phyloP scores from a whole-genome alignment of 2,329 filamentous ascomycete genomes.

The Cytospora piceicola region DNA sequence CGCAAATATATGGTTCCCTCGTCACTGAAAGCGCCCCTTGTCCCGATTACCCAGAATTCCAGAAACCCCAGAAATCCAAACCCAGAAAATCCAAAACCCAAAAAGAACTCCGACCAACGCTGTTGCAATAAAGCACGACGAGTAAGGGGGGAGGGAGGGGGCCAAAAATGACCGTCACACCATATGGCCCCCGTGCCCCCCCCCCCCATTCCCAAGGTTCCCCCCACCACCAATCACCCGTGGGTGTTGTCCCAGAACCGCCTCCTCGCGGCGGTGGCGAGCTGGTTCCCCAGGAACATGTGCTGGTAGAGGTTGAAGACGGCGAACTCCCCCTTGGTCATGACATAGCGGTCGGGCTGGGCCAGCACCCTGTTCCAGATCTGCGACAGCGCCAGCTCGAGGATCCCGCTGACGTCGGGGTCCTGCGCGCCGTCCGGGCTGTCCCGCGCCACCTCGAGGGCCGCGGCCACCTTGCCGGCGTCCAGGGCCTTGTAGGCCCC shows the following conservation, averaged over 20 bases:
- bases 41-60: too few species aligned
- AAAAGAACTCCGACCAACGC: too few species aligned
- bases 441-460: conserved; percentile 77
- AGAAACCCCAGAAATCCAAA: too few species aligned
- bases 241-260: conserved; percentile 57
- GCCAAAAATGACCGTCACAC: too few species aligned
- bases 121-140: too few species aligned
- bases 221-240: conserved; percentile 36
- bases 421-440: conserved; percentile 69
- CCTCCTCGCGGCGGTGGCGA: conserved; percentile 52
- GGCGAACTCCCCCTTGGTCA: conserved; percentile 77
- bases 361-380: conserved; percentile 71
- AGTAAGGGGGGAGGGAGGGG: too few species aligned
- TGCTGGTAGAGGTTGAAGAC: conserved; percentile 84
- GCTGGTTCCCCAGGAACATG: conserved; percentile 60
- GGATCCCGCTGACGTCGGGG: conserved; percentile 62
- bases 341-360: conserved; percentile 70
- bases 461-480: conserved; percentile 57
- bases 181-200: neutral
- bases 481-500: conserved; percentile 13
- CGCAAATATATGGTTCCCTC: too few species aligned
- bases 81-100: too few species aligned
- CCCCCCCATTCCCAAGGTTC: too few species aligned
- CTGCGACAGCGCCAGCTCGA: conserved; percentile 65
- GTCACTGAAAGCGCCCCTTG: too few species aligned